These are phyloP conservation scores for Podospora pseudoanserina DNA, from an alignment of 495 filamentous ascomycete species.

Conservation along the genomic window DNA sequence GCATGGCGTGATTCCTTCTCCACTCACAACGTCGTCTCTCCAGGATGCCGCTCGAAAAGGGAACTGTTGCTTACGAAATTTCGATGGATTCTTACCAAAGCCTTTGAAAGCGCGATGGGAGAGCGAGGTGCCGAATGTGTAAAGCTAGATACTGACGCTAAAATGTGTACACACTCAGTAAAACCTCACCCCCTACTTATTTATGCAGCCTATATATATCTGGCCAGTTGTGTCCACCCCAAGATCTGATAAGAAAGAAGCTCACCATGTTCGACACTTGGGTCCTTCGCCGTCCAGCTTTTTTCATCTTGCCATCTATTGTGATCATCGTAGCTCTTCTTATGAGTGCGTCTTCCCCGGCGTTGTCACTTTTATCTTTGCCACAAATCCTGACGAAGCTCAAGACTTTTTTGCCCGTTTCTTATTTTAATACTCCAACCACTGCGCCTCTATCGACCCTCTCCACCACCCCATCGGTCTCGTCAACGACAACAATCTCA, in stretches of 20 bases:
- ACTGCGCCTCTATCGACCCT: constrained; percentile 9
- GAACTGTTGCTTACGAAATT: constrained; percentile 3
- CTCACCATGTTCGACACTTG: constrained; percentile 8
- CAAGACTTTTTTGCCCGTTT: constrained; percentile 11
- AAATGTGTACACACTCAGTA: not conserved
- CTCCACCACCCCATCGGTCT: constrained; percentile 10
- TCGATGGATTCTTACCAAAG: constrained; percentile 8
- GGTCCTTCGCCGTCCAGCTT: constrained; percentile 10
- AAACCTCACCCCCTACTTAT: not conserved
- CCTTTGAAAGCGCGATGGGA: not conserved
- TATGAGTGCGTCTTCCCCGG: constrained; percentile 8
- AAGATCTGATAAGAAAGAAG: not conserved
- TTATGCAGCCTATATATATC: not conserved
- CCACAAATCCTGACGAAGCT: constrained; percentile 6
- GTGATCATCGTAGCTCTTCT: constrained; percentile 19
- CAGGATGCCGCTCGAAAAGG: not conserved
- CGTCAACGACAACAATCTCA: constrained; percentile 17
- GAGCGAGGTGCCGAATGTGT: not conserved
- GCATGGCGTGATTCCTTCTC: not conserved
- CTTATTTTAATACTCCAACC: constrained; percentile 1
- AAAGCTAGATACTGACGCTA: not conserved
- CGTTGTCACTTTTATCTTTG: constrained; percentile 4
- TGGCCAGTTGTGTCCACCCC: not conserved
- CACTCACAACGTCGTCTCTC: not conserved
- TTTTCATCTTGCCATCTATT: constrained; percentile 8